phyloP scores from a whole-genome alignment of 768 basidiomycete species.

The Serpula lacrymans region DNA sequence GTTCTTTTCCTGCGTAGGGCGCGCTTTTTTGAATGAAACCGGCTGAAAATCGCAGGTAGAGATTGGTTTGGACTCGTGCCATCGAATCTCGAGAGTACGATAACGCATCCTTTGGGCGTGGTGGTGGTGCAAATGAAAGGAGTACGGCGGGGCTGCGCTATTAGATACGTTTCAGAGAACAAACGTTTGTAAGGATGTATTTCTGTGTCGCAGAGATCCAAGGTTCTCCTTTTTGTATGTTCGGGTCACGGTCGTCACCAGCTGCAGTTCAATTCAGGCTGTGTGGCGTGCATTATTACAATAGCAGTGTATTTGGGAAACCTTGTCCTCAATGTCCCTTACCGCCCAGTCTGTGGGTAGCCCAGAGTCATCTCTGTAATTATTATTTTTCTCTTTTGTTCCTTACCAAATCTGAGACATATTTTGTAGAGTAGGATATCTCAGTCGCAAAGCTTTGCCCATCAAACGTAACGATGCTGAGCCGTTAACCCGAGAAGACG shows the following conservation, averaged over 20 bases:
- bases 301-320: neutral
- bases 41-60: slow-evolving; percentile 97
- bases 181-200: neutral
- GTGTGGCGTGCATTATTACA: neutral
- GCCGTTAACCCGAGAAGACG: slow-evolving; percentile 77
- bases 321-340: no score
- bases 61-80: slow-evolving; percentile 95
- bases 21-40: slow-evolving; percentile 74
- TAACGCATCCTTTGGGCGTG: slow-evolving; percentile 61
- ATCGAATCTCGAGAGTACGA: slow-evolving; percentile 89
- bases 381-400: no score
- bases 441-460: slow-evolving; percentile 61
- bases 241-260: neutral
- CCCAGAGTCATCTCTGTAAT: no score
- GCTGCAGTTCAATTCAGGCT: neutral
- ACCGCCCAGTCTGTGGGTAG: no score
- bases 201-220: neutral
- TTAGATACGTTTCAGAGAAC: neutral
- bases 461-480: slow-evolving; percentile 84
- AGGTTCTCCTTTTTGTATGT: no score
- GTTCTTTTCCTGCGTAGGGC: slow-evolving; percentile 53
- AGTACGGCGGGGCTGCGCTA: neutral
- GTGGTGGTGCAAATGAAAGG: neutral
- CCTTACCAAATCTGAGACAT: no score
- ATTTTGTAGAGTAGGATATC: slow-evolving; percentile 60